Evolutionary conservation across 2,329 filamentous ascomycete species (phyloP), one percentile per base, ranked within the genome.

Genomic region (Xenoacremonium recifei): DNA sequence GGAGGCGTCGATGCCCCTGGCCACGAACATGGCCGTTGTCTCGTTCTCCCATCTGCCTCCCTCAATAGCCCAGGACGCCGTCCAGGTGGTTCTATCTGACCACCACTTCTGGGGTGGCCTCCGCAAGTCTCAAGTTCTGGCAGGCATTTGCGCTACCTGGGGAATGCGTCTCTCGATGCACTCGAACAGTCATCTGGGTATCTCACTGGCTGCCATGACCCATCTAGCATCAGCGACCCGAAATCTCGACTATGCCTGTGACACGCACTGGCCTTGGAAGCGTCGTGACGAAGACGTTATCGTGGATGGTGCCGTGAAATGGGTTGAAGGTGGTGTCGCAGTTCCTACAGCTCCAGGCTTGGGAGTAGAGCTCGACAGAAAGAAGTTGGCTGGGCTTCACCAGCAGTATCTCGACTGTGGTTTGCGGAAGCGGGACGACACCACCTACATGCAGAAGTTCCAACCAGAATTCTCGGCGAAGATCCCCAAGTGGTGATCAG

Each of bases 261-360:
- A 70, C 37, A 70, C 68, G 0, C 68, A 70, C 43, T 70, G 68
- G 68, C 68, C 68, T 6, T 71, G 68, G 68, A 70, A 70, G 53
- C 64, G 61, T 3, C 59, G 62, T 1, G 63, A 69, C 6, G 68
- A 70, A 46, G 68, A 70, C 36, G 66, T 70, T 5, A 52, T 70
- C 33, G 44, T 63, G 6, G 59, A 66, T n/a, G 65, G 65, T 2
- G 57, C 60, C 0, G 32, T 70, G 40, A 60, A 50, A 19, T 70
- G 67, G 67, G 48, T 37, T 1, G 57, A 69, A 29, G 66, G 67
- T 0, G 64, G 61, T 1, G 45, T 69, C 4, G 25, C 54, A 0
- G 66, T 69, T 17, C 67, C 67, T 1, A 61, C 51, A 1, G 32
- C 42, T 0, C 64, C 67, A 3, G 67, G 66, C 2, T 35, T 69